Conservation (phyloP, 2,329 filamentous ascomycete genomes). For the Mariannaea sp. region DNA sequence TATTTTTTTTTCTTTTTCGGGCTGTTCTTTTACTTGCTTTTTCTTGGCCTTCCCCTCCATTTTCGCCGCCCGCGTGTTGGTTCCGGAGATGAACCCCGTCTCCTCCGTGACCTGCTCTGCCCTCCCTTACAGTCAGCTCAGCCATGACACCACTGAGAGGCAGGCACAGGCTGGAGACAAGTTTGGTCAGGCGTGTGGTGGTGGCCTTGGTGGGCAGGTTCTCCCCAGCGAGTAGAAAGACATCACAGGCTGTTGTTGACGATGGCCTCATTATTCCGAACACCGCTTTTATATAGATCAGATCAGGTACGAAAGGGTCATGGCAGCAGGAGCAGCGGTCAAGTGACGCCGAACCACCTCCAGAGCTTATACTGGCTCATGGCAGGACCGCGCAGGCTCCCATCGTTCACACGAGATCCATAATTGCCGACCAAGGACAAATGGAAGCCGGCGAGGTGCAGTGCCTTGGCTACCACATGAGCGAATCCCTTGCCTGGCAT, state of each 20-base stretch:
- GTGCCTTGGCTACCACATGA: constrained; percentile 37
- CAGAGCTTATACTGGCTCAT: constrained; percentile 28
- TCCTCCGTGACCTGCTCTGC: constrained; percentile 1
- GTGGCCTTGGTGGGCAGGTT: constrained; percentile 33
- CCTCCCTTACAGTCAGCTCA: constrained; percentile 27
- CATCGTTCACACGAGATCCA: constrained; percentile 29
- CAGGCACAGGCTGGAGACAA: constrained; percentile 27
- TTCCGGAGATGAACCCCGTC: constrained; percentile 25
- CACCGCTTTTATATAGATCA: constrained; percentile 31
- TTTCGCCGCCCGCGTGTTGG: constrained; percentile 29
- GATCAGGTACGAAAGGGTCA: constrained; percentile 29
- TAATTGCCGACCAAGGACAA: constrained; percentile 29
- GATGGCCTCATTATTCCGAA: constrained; percentile 36
- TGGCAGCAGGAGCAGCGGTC: constrained; percentile 33
- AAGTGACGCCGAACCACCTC: constrained; percentile 34
- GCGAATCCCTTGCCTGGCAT: constrained; percentile 26
- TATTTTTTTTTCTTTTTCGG: constrained; percentile 26
- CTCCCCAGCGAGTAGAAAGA: constrained; percentile 29
- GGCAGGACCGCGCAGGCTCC: constrained; percentile 14
- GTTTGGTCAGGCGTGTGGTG: constrained; percentile 31
- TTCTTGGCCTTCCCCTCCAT: constrained; percentile 18
- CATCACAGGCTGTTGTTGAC: constrained; percentile 29
- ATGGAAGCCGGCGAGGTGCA: constrained; percentile 26
- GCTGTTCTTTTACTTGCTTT: constrained; percentile 20
- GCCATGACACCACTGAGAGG: constrained; percentile 33